Base-by-base conservation (phyloP, 1,284 basidiomycete species). In the Mycena sp. region DNA sequence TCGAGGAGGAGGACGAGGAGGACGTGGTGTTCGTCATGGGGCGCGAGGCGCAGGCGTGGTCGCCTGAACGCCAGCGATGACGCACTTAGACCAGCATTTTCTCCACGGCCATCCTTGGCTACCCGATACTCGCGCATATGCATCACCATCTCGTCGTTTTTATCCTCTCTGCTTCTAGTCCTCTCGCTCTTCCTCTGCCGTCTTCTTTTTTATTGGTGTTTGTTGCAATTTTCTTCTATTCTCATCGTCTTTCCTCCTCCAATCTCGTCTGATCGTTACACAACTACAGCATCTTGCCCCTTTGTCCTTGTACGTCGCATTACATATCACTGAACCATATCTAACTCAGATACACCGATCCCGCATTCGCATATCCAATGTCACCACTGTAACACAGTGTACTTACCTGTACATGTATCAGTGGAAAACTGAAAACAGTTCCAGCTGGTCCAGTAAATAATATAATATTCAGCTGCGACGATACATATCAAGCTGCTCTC, bases 1-100 rank as follows among this genome's bases (percentile, higher is more conserved):
- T 73, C 28, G 79, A 82, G 2, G 85, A 85, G n/a, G 83, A 83
- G n/a, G 84, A 85, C 9, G 85, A 85, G 16, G 84, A 85, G 9
- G 85, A 85, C 16, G 77, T 86, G 35, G 85, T 81, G 50, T 83
- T 85, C 63, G 83, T 85, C 50, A 77, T 86, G 55, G 83, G 79
- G 38, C 74, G 76, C 63, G 76, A 79, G 48, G 64, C 58, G 41
- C 57, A 50, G 40, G 61, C 65, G 51, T 67, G 65, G 65, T 49
- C 57, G 14, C 65, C 65, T 14, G 53, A 58, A 62, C 64, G 59
- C 21, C 64, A 55, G 17, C 55, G 64, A 55, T 66, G 52, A 51
- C 38, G 21, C 46, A 38, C 44, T 23, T 23, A n/a, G 37, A 55
- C 54, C 43, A 25, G 12, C 48, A 37, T 19, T 3, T 23, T 19